Conservation (phyloP, 257 asterid genomes). For the Salvia miltiorrhiza region DNA sequence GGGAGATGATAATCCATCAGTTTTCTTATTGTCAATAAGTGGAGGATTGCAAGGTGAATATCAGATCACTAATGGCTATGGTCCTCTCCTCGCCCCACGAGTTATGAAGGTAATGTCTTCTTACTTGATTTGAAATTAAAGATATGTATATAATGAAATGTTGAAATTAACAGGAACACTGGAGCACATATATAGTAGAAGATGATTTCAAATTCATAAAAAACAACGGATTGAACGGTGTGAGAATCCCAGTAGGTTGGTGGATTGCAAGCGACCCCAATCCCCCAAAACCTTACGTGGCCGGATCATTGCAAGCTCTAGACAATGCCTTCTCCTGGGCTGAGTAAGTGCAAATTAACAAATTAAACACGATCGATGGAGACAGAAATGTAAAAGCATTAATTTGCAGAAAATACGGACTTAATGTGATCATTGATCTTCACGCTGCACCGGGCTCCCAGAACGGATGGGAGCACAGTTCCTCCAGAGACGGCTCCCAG, state of each 20-base stretch:
- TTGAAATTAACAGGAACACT: constrained; percentile 46
- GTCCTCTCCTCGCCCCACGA: constrained; percentile 46
- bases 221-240: constrained; percentile 43
- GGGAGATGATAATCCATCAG: constrained; percentile 74
- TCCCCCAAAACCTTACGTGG: constrained; percentile 70
- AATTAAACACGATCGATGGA: too few species aligned
- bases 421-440: constrained; percentile 58
- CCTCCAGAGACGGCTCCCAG: constrained; percentile 58
- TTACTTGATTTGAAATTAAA: not conserved
- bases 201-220: constrained; percentile 66
- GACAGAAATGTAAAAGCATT: too few species aligned
- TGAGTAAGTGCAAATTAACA: constrained; percentile 40
- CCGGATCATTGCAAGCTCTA: constrained; percentile 56
- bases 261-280: constrained; percentile 65
- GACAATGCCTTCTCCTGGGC: constrained; percentile 81
- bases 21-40: constrained; percentile 37
- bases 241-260: constrained; percentile 87
- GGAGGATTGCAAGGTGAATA: constrained; percentile 57
- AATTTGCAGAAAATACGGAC: constrained; percentile 55
- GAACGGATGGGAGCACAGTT: constrained; percentile 66
- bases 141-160: too few species aligned
- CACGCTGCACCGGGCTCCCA: constrained; percentile 87
- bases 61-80: constrained; percentile 77
- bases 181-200: constrained; percentile 61
- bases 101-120: constrained; percentile 47